Evolutionary conservation across 495 filamentous ascomycete genomes (phyloP).

Genomic region (Sporormia fimetaria): DNA sequence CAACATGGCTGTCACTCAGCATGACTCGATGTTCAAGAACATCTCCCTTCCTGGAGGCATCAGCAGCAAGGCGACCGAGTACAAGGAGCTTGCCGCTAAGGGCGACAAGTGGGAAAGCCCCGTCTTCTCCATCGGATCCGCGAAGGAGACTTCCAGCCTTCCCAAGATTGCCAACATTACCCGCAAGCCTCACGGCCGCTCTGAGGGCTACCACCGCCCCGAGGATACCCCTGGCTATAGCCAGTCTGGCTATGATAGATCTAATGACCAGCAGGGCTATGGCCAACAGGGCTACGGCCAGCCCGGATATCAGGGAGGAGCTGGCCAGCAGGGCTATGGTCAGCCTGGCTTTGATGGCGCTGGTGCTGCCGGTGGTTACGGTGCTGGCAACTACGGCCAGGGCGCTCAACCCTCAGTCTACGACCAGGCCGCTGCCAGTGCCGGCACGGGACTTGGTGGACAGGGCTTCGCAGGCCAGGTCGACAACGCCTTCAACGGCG

Average conservation of each 20-base stretch:
- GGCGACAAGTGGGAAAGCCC: constrained; percentile 93
- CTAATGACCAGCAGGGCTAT: constrained; percentile 6
- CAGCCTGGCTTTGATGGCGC: background rate
- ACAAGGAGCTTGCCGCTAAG: constrained; percentile 73
- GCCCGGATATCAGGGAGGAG: too few relatives aligned
- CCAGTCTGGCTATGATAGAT: constrained; percentile 17
- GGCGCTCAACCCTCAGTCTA: too few relatives aligned
- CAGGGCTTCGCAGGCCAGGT: constrained; percentile 13
- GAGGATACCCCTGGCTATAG: constrained; percentile 11
- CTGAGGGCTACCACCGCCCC: constrained; percentile 12
- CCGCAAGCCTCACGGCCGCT: constrained; percentile 47
- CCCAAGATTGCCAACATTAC: constrained; percentile 50
- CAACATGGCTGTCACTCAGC: constrained; percentile 75
- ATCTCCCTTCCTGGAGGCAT: constrained; percentile 84
- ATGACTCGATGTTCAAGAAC: constrained; percentile 83
- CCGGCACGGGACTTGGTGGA: too few relatives aligned
- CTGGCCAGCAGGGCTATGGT: constrained; percentile 4
- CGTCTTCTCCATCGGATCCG: constrained; percentile 81
- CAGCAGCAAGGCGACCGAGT: constrained; percentile 88
- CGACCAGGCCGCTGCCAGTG: too few relatives aligned
- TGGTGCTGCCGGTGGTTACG: too few relatives aligned
- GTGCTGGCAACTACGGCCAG: too few relatives aligned
- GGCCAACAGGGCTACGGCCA: constrained; percentile 1
- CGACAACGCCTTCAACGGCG: constrained; percentile 35
- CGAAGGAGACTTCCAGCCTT: constrained; percentile 57